phyloP scores from a whole-genome alignment of 2,329 filamentous ascomycete species.

The Colletotrichum lindemuthianum region DNA sequence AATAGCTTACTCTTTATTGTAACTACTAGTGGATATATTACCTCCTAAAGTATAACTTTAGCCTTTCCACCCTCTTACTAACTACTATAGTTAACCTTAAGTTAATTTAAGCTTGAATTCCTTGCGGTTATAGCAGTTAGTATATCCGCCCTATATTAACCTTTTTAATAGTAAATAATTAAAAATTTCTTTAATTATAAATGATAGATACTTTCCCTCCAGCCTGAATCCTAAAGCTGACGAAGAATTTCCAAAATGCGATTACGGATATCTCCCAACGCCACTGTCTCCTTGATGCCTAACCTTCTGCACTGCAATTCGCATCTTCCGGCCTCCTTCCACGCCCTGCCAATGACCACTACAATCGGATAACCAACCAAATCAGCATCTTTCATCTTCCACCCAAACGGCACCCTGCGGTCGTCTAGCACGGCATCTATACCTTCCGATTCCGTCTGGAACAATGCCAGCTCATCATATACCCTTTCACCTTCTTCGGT shows the following conservation, averaged over 20 bases:
- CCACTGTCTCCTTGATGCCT: slow-evolving; percentile 68
- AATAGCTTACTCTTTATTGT: no score
- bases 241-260: slow-evolving; percentile 59
- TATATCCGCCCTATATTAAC: no score
- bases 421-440: slow-evolving; percentile 82
- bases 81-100: no score
- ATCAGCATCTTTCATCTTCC: slow-evolving; percentile 93
- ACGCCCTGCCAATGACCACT: slow-evolving; percentile 79
- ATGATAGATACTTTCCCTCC: no score
- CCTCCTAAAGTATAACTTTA: no score
- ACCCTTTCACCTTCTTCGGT: slow-evolving; percentile 64
- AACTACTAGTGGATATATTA: no score
- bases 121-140: no score
- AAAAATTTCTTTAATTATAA: no score
- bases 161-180: no score
- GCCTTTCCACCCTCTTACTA: no score
- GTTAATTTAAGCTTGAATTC: no score
- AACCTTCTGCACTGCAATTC: slow-evolving; percentile 84
- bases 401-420: slow-evolving; percentile 72
- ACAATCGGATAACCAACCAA: slow-evolving; percentile 87
- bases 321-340: slow-evolving; percentile 66
- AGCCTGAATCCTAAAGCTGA: slow-evolving; percentile 59
- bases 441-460: background rate
- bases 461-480: slow-evolving; percentile 68
- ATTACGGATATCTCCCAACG: slow-evolving; percentile 56